Conservation (phyloP, 495 filamentous ascomycete genomes). For the Aspergillus hancockii region DNA sequence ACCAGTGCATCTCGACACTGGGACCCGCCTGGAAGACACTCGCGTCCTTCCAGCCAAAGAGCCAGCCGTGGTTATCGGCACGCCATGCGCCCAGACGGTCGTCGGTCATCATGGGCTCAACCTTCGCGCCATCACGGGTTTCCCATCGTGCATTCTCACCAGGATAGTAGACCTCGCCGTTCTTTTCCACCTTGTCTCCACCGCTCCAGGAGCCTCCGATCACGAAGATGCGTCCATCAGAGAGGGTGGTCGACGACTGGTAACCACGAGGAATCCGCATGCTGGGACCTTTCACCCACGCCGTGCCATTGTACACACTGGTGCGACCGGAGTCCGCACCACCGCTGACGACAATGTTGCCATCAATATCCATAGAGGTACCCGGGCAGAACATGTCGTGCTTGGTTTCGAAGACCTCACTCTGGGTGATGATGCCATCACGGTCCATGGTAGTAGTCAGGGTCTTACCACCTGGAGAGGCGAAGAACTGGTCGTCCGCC, state of each 20-base stretch:
- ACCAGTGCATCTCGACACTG: constrained; percentile 60
- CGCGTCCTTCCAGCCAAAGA: constrained; percentile 60
- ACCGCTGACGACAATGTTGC: constrained; percentile 55
- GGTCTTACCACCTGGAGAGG: constrained; percentile 38
- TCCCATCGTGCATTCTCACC: constrained; percentile 35
- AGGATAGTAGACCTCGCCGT: constrained; percentile 57
- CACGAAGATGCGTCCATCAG: constrained; percentile 58
- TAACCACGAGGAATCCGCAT: constrained; percentile 59
- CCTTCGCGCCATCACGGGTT: constrained; percentile 33
- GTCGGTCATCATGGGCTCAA: constrained; percentile 50
- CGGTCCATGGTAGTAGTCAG: constrained; percentile 45
- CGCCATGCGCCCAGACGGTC: constrained; percentile 48
- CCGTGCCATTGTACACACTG: constrained; percentile 45
- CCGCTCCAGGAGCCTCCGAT: constrained; percentile 62
- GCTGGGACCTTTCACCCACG: constrained; percentile 32
- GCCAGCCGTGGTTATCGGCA: constrained; percentile 59
- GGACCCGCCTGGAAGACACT: constrained; percentile 62
- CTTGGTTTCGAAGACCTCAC: constrained; percentile 44
- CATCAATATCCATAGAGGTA: constrained; percentile 50
- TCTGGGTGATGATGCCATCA: constrained; percentile 34
- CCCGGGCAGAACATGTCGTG: constrained; percentile 69
- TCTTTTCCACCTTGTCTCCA: constrained; percentile 40
- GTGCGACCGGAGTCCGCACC: constrained; percentile 45
- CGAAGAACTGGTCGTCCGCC: constrained; percentile 34
- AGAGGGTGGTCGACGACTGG: constrained; percentile 50